These are phyloP conservation scores for Botrytis tulipae DNA, from an alignment of 2,329 filamentous ascomycete genomes.

Conservation along the genomic window DNA sequence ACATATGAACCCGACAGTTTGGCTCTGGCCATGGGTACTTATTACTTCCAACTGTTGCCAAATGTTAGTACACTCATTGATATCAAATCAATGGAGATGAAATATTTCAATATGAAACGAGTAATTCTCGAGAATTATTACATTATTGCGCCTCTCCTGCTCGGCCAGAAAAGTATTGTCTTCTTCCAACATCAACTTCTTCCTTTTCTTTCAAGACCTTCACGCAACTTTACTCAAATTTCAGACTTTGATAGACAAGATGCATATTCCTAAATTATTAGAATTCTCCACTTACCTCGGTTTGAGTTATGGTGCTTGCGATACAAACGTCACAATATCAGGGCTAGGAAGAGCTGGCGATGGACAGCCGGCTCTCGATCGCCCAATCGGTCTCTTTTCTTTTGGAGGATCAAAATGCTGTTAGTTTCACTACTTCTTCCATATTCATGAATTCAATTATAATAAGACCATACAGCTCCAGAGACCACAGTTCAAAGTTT, in stretches of 20 bases:
- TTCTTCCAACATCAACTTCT: not conserved
- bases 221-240: not conserved
- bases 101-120: conserved; percentile 8
- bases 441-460: not conserved
- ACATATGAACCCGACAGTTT: not conserved
- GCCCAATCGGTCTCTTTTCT: not conserved
- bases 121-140: not conserved
- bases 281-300: not conserved
- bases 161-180: not conserved
- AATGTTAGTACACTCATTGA: not conserved
- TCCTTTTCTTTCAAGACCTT: not conserved
- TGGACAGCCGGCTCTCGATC: conserved; percentile 3
- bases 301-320: not conserved
- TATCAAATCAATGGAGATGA: not conserved
- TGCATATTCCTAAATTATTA: not conserved
- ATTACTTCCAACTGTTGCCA: conserved; percentile 10
- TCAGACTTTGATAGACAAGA: not conserved
- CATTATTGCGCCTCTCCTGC: not conserved
- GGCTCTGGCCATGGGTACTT: conserved; percentile 11
- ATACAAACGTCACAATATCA: conserved; percentile 16
- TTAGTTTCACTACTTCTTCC: not conserved
- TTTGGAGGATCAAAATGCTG: conserved; percentile 11
- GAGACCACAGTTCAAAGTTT: not conserved
- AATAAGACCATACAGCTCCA: not conserved
- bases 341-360: conserved; percentile 3